phyloP scores from a whole-genome alignment of 306 rosid genomes.

The Arachis stenosperma region DNA sequence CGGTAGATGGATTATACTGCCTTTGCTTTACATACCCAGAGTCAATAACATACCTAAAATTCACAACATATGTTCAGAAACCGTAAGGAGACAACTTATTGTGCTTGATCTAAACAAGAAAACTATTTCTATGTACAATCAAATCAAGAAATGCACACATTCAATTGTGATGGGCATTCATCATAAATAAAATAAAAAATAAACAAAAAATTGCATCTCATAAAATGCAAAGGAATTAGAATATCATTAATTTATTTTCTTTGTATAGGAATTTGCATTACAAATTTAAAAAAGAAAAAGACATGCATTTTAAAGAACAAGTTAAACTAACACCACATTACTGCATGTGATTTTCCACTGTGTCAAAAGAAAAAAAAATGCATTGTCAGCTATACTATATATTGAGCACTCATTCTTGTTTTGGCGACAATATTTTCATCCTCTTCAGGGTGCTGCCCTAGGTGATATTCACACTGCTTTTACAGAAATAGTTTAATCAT shows the following conservation, averaged over 20 bases:
- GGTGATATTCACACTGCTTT: conserved; percentile 23
- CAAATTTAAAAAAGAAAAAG: conserved; percentile 7
- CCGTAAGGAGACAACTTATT: conserved; percentile 19
- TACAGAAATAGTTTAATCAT: conserved; percentile 27
- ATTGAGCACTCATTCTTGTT: conserved; percentile 22
- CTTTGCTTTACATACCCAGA: conserved; percentile 98
- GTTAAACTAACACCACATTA: conserved; percentile 28
- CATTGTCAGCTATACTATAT: conserved; percentile 22
- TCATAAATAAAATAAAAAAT: too few species aligned
- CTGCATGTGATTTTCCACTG: conserved; percentile 19
- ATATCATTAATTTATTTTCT: neutral
- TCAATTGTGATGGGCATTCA: too few species aligned
- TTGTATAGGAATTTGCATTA: conserved; percentile 25
- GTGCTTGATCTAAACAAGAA: conserved; percentile 31
- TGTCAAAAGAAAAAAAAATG: conserved; percentile 33
- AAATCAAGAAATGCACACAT: conserved; percentile 5
- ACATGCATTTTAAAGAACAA: conserved; percentile 24
- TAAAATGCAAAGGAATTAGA: neutral
- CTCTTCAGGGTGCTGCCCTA: conserved; percentile 12
- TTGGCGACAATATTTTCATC: conserved; percentile 29
- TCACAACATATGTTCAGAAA: conserved; percentile 35
- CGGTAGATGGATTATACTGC: conserved; percentile 90
- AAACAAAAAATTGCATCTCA: neutral
- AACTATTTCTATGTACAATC: conserved; percentile 6
- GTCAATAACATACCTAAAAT: conserved; percentile 87